A percentile compares a stretch with the other conserved stretches of the same genome.
Conservation (phyloP, 371 early-diverging fungal species). For the Syncephalis fuscata region DNA sequence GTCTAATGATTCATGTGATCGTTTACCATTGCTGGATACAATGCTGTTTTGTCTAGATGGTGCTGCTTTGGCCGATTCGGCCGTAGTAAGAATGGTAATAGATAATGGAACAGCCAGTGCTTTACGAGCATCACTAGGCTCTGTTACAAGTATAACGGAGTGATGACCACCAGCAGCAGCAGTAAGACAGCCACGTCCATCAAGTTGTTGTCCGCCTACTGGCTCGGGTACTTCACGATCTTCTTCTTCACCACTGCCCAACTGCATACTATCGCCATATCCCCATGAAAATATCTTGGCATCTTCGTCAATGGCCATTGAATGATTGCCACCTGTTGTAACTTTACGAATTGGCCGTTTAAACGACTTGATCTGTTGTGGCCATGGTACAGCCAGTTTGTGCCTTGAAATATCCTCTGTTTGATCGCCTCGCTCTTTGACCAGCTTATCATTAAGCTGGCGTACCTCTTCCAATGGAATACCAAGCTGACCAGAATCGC, state of each 20-base stretch:
- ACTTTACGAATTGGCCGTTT: slow-evolving; percentile 36
- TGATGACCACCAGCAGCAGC: slow-evolving; percentile 66
- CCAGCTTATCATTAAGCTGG: not conserved
- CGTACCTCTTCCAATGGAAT: slow-evolving; percentile 27
- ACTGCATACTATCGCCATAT: slow-evolving; percentile 55
- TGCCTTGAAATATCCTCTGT: slow-evolving; percentile 10
- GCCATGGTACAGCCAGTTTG: slow-evolving; percentile 13
- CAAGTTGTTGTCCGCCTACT: slow-evolving; percentile 36
- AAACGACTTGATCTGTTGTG: slow-evolving; percentile 12
- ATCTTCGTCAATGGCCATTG: slow-evolving; percentile 47
- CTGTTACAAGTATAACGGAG: slow-evolving; percentile 33
- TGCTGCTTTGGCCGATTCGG: no score
- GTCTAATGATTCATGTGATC: no score
- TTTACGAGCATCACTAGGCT: no score
- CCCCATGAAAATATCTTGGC: slow-evolving; percentile 86
- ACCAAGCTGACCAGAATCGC: slow-evolving; percentile 91
- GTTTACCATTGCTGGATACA: no score
- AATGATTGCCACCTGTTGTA: slow-evolving; percentile 75
- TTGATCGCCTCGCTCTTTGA: not conserved
- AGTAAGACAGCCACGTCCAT: slow-evolving; percentile 28
- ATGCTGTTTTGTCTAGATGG: no score
- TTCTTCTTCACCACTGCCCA: slow-evolving; percentile 59
- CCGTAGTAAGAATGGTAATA: no score
- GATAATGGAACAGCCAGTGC: no score
- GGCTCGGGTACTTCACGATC: slow-evolving; percentile 27